phyloP scores from a whole-genome alignment of 371 early-diverging fungal species.

The Dichotomocladium elegans region DNA sequence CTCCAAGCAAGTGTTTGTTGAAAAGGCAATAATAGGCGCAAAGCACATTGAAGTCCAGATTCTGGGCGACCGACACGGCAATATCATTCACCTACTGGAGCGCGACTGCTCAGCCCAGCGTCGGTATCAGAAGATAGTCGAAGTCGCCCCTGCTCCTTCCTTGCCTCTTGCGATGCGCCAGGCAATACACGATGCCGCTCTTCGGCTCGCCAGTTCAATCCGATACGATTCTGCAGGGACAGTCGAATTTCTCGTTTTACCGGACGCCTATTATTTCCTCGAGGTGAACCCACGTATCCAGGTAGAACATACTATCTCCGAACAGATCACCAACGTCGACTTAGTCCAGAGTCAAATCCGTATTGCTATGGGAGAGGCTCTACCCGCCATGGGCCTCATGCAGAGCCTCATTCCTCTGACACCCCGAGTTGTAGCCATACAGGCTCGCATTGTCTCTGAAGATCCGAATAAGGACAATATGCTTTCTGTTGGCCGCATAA shows the following conservation, averaged over 20 bases:
- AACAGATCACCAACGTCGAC: conserved; percentile 89
- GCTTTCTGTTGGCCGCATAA: conserved; percentile 35
- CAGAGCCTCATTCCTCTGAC: conserved; percentile 7
- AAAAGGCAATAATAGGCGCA: conserved; percentile 85
- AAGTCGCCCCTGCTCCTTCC: conserved; percentile 48
- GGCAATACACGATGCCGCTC: conserved; percentile 25
- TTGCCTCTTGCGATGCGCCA: conserved; percentile 13
- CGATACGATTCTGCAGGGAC: conserved; percentile 57
- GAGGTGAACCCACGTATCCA: conserved; percentile 92
- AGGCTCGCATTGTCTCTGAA: conserved; percentile 42
- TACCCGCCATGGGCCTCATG: conserved; percentile 11
- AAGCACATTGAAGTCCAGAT: conserved; percentile 89
- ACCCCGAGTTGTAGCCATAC: conserved; percentile 29
- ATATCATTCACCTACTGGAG: conserved; percentile 76
- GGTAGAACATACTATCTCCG: conserved; percentile 93
- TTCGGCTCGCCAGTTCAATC: conserved; percentile 21
- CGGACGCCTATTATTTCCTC: conserved; percentile 79
- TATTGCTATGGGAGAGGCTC: conserved; percentile 26
- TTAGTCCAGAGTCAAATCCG: conserved; percentile 47
- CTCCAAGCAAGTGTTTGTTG: conserved; percentile 53
- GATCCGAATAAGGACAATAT: conserved; percentile 33
- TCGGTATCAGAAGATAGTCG: conserved; percentile 83
- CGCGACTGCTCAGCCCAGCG: conserved; percentile 87
- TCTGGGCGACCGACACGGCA: conserved; percentile 71
- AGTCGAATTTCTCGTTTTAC: conserved; percentile 75